Percentiles rank a stretch among this genome's conserved stretches.
phyloP scores from a whole-genome alignment of 2,329 filamentous ascomycete genomes.

The Alternaria burnsii region DNA sequence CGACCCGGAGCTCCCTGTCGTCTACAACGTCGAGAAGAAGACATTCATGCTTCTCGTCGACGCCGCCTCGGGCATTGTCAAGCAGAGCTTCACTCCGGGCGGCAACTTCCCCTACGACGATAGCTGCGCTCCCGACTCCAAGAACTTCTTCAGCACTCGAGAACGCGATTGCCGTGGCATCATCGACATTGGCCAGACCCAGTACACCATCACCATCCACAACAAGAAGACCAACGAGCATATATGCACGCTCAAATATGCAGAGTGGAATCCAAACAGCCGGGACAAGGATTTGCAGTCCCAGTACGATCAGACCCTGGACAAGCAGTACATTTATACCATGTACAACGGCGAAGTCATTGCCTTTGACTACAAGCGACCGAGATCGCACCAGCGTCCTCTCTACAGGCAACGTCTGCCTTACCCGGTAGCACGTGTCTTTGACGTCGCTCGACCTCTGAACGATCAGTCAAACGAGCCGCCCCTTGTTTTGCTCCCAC shows the following conservation, averaged over 20 bases:
- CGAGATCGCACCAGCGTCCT: slow-evolving; percentile 39
- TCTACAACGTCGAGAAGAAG: slow-evolving; percentile 91
- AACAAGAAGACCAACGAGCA: slow-evolving; percentile 74
- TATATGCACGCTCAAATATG: slow-evolving; percentile 89
- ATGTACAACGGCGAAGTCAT: slow-evolving; percentile 85
- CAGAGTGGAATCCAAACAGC: slow-evolving; percentile 94
- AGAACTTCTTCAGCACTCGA: slow-evolving; percentile 61
- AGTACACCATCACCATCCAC: slow-evolving; percentile 89
- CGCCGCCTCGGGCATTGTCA: slow-evolving; percentile 80
- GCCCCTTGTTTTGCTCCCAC: slow-evolving; percentile 83
- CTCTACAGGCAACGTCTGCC: slow-evolving; percentile 67
- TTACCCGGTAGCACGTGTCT: slow-evolving; percentile 84
- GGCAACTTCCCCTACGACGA: slow-evolving; percentile 74
- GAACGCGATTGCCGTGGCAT: slow-evolving; percentile 75
- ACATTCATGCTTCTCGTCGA: slow-evolving; percentile 90
- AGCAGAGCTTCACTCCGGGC: slow-evolving; percentile 83
- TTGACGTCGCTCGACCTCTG: slow-evolving; percentile 82
- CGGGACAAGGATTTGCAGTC: slow-evolving; percentile 85
- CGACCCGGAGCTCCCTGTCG: slow-evolving; percentile 71
- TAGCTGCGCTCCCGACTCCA: slow-evolving; percentile 73
- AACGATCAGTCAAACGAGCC: slow-evolving; percentile 72
- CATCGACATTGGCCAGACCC: slow-evolving; percentile 82
- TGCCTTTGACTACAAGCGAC: slow-evolving; percentile 74
- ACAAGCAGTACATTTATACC: slow-evolving; percentile 88
- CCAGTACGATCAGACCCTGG: slow-evolving; percentile 81